phyloP scores from a whole-genome alignment of 176 grass and related monocot genomes.

The sorghum (Sorghum bicolor) region Sorghum_bicolor_NCBIv3 NC_012871.2:69418001-69418500 shows the following conservation, averaged over 20 bases:
- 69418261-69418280: constrained; percentile 1
- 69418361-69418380: not conserved
- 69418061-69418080: not conserved
- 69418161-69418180: not conserved
- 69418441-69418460: not conserved
- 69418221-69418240: not conserved
- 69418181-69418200: not conserved
- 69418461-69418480: not conserved
- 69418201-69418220: not conserved
- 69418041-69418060: not conserved
- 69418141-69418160: not conserved
- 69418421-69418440: not conserved
- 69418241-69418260: not conserved
- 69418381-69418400: not conserved
- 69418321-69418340: constrained; percentile 3
- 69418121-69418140: not conserved
- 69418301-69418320: not conserved
- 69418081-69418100: too few species aligned
- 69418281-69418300: constrained; percentile 20
- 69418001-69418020: not conserved
- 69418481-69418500: constrained; percentile 13
- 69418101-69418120: not conserved
- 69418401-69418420: not conserved
- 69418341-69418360: not conserved
- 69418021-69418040: not conserved